Percentiles rank a stretch among this genome's conserved stretches.
These are phyloP conservation scores for Sporothrix pallida DNA, from an alignment of 2,329 filamentous ascomycete genomes.

Conservation along the genomic window DNA sequence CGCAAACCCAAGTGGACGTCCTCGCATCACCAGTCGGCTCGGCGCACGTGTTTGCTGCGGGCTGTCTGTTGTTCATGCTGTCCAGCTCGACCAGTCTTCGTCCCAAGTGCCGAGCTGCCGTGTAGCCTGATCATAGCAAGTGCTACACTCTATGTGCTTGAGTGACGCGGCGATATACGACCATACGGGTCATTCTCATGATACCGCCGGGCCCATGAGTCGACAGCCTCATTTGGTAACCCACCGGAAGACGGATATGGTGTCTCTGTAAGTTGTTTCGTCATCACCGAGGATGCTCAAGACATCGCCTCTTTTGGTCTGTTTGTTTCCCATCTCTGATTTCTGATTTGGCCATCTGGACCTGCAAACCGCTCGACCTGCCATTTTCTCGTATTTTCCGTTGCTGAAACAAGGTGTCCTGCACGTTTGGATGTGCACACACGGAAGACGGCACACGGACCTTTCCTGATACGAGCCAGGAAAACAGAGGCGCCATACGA, in stretches of 20 bases:
- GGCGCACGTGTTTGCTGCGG: not conserved
- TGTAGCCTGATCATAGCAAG: not conserved
- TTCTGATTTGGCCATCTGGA: not conserved
- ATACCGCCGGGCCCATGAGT: no score
- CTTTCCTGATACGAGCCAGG: not conserved
- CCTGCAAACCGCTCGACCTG: not conserved
- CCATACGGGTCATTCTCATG: no score
- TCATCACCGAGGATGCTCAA: not conserved
- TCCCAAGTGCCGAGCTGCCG: not conserved
- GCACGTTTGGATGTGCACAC: not conserved
- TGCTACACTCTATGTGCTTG: no score
- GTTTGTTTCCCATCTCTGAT: not conserved
- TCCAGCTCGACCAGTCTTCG: not conserved
- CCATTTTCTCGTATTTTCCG: slow-evolving; percentile 5
- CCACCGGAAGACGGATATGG: no score
- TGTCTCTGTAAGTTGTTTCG: not conserved
- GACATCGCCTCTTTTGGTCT: not conserved
- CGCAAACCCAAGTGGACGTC: not conserved
- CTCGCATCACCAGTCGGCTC: not conserved
- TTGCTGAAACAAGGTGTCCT: not conserved
- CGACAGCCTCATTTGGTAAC: no score
- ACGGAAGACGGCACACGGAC: not conserved
- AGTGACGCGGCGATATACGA: no score
- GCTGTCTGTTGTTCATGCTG: not conserved
- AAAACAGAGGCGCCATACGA: not conserved